Evolutionary conservation across 1,284 basidiomycete species (phyloP).

Genomic region (Trichosporon ovoides): DNA sequence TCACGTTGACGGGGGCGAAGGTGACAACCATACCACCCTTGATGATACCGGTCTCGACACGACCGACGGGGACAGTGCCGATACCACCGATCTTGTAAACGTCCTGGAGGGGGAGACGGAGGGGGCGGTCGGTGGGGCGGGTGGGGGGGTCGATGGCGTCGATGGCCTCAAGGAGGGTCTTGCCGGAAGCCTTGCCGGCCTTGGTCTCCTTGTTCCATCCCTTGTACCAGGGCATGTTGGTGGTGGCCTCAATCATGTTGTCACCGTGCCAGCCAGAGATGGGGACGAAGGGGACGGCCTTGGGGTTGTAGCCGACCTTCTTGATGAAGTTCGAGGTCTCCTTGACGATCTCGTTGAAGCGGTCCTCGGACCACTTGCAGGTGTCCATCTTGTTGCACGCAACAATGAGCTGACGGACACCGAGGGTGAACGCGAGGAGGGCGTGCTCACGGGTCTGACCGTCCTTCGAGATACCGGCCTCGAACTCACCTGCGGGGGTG

Average conservation of each 20-base stretch:
- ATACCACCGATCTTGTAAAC: constrained; percentile 99
- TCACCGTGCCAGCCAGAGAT: constrained; percentile 99
- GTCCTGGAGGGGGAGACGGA: constrained; percentile 99
- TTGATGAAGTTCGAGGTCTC: constrained; percentile 99
- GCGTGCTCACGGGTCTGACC: constrained; percentile 99
- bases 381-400: constrained; percentile 72
- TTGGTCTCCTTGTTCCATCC: constrained; percentile 97
- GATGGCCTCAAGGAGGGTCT: constrained; percentile 99
- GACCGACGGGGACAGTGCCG: constrained; percentile 98
- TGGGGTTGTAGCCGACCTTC: constrained; percentile 99
- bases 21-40: constrained; percentile 99
- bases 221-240: constrained; percentile 99
- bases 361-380: constrained; percentile 89
- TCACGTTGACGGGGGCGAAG: constrained; percentile 92
- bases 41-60: constrained; percentile 99
- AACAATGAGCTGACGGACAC: constrained; percentile 99
- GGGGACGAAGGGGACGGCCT: constrained; percentile 95
- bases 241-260: constrained; percentile 99
- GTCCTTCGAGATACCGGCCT: constrained; percentile 99
- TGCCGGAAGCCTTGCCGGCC: constrained; percentile 85
- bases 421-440: constrained; percentile 98
- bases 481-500: constrained; percentile 91
- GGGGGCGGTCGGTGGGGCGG: constrained; percentile 98
- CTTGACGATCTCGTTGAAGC: constrained; percentile 99
- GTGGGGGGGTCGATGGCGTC: constrained; percentile 97